Conservation (phyloP, 768 basidiomycete genomes). For the Hortiboletus flavorubellus region DNA sequence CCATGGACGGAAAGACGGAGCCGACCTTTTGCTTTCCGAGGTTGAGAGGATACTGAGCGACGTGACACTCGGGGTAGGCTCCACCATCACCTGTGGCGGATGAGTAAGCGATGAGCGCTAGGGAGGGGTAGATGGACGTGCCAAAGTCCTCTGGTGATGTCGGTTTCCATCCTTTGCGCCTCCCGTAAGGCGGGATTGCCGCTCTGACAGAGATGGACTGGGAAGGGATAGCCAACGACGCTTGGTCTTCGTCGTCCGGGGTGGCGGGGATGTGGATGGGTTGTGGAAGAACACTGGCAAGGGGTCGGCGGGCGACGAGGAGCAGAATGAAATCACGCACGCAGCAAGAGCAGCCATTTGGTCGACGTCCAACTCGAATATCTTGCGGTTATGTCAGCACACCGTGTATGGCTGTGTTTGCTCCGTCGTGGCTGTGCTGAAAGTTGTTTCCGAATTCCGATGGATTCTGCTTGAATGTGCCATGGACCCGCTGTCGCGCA, state of each 20-base stretch:
- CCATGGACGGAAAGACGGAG: background rate
- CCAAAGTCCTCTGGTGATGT: constrained; percentile 80
- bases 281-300: constrained; percentile 60
- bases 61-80: constrained; percentile 90
- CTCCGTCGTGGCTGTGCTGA: constrained; percentile 20
- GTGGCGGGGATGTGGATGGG: constrained; percentile 53
- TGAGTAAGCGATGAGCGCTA: background rate
- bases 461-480: background rate
- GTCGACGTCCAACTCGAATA: background rate
- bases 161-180: constrained; percentile 84
- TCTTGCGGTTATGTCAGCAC: constrained; percentile 16
- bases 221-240: constrained; percentile 28
- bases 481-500: constrained; percentile 18
- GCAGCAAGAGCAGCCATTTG: constrained; percentile 70
- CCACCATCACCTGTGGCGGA: constrained; percentile 69
- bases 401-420: constrained; percentile 23
- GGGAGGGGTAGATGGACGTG: constrained; percentile 34
- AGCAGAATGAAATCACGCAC: constrained; percentile 43
- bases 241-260: constrained; percentile 63
- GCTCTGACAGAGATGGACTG: constrained; percentile 47
- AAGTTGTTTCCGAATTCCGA: constrained; percentile 23
- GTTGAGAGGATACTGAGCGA: constrained; percentile 95
- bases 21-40: constrained; percentile 93
- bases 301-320: constrained; percentile 2
- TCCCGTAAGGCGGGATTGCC: constrained; percentile 79